Evolutionary conservation across 2,329 filamentous ascomycete species (phyloP).

Genomic region (Calonectria honghensis): DNA sequence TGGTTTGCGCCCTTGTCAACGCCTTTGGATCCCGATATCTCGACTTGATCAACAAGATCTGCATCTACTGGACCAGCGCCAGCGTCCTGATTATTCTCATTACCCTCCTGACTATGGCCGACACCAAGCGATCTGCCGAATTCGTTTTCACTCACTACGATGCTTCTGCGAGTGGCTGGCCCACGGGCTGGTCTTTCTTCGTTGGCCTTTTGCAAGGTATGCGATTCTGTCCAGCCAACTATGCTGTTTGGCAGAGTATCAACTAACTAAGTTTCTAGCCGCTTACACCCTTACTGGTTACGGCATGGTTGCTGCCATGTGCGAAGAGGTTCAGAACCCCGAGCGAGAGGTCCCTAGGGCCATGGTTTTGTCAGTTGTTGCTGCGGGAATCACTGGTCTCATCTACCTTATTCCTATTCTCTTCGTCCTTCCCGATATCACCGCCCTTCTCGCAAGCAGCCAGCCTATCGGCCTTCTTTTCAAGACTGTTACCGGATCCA

Average conservation of each 20-base stretch:
- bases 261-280: constrained; percentile 51
- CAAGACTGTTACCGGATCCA: constrained; percentile 83
- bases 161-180: constrained; percentile 81
- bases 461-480: constrained; percentile 86
- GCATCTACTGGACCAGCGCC: constrained; percentile 82
- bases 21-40: constrained; percentile 75
- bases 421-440: constrained; percentile 82
- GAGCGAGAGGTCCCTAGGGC: constrained; percentile 78
- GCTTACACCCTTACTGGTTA: constrained; percentile 66
- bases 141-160: constrained; percentile 82
- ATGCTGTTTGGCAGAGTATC: constrained; percentile 50
- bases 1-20: constrained; percentile 79
- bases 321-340: constrained; percentile 75
- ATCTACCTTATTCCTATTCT: constrained; percentile 82
- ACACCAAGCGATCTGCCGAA: constrained; percentile 76
- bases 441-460: constrained; percentile 78
- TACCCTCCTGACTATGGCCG: constrained; percentile 79
- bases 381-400: constrained; percentile 77
- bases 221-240: constrained; percentile 55
- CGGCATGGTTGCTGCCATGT: constrained; percentile 72
- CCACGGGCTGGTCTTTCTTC: constrained; percentile 76
- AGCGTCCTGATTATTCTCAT: constrained; percentile 83
- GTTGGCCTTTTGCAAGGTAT: constrained; percentile 70
- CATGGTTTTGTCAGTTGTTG: constrained; percentile 79
- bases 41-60: constrained; percentile 80